A percentile compares a stretch with the other conserved stretches of the same genome.
Conservation (phyloP, 768 basidiomycete species). For the Lactarius psammicola region DNA sequence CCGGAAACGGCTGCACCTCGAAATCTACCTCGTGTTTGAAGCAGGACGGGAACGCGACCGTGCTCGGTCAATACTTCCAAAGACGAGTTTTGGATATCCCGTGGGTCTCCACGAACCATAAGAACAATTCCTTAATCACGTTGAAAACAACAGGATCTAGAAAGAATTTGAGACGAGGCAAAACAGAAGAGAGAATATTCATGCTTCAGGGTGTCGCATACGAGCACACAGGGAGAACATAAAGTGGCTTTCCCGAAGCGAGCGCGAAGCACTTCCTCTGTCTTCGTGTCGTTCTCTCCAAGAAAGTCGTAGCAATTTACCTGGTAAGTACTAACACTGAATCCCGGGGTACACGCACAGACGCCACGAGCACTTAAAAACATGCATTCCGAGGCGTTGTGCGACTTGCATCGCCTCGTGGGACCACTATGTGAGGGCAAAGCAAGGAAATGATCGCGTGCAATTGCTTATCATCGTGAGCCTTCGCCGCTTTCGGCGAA, state of each 20-base stretch:
- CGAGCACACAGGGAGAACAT: slow-evolving; percentile 82
- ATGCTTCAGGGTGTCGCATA: slow-evolving; percentile 75
- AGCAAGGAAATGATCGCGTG: too few species aligned
- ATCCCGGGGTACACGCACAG: slow-evolving; percentile 9
- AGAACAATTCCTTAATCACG: slow-evolving; percentile 62
- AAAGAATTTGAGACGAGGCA: not conserved
- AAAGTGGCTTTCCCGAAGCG: slow-evolving; percentile 72
- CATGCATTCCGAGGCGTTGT: slow-evolving; percentile 66
- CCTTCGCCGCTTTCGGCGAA: too few species aligned
- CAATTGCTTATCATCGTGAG: too few species aligned
- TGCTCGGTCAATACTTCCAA: slow-evolving; percentile 72
- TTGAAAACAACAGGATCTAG: slow-evolving; percentile 58
- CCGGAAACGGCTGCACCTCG: slow-evolving; percentile 49
- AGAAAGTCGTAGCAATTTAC: slow-evolving; percentile 83
- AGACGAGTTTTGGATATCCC: slow-evolving; percentile 70
- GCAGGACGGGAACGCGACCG: slow-evolving; percentile 59
- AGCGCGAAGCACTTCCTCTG: slow-evolving; percentile 67
- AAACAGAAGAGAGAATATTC: not conserved
- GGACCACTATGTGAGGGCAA: too few species aligned
- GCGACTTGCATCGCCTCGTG: slow-evolving; percentile 56
- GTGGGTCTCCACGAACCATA: slow-evolving; percentile 55
- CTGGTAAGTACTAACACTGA: slow-evolving; percentile 40
- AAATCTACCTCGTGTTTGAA: slow-evolving; percentile 87
- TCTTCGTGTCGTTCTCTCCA: slow-evolving; percentile 73
- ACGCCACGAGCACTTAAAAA: slow-evolving; percentile 48